Base-by-base conservation (phyloP, 768 basidiomycete species). In the Pleurotus tuber-regium region DNA sequence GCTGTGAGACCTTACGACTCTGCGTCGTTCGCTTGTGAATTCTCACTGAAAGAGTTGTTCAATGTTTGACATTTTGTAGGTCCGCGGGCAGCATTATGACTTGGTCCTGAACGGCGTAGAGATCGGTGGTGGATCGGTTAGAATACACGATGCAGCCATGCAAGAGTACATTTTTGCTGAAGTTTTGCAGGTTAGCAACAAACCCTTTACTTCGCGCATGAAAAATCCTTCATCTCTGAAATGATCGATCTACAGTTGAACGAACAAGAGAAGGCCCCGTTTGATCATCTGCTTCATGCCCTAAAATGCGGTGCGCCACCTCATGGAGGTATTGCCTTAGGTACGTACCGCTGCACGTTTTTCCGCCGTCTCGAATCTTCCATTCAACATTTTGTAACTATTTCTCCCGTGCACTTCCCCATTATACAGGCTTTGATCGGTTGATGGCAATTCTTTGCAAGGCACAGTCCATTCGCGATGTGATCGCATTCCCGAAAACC, bases 401-500 rank as follows among this genome's bases (percentile, higher is more conserved):
- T 42, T 42, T 42, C 12, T 42, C 21, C 18, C 21, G 9, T 21
- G 23, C 23, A 16, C 35, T 38, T 38, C n/a, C 19, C 35, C 35
- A 38, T 19, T n/a, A 38, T 19, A 46, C 66, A 95, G 94, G 94
- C 40, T 91, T 98, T 58, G 95, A 98, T 75, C 83, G 95, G 28
- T 72, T 98, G 55, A 88, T 97, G 83, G 78, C 93, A 10, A 93
- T 95, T 57, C 78, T 98, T 2, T 94, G 92, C 73, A 82, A 84
- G 56, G 80, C 92, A 3, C 78, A 80, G 53, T 92, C 92, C 31
- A 98, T 98, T 59, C 80, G 92, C 54, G 93, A 97, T 61, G 95
- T 98, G 57, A 96, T 98, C 57, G 95, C 95, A 16, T 98, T 98
- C 73, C 95, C 95, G 7, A 98, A 98, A 74, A 87, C 89, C 6